Evolutionary conservation across 495 filamentous ascomycete species (phyloP).

Genomic region (Bathelium albidoporum): DNA sequence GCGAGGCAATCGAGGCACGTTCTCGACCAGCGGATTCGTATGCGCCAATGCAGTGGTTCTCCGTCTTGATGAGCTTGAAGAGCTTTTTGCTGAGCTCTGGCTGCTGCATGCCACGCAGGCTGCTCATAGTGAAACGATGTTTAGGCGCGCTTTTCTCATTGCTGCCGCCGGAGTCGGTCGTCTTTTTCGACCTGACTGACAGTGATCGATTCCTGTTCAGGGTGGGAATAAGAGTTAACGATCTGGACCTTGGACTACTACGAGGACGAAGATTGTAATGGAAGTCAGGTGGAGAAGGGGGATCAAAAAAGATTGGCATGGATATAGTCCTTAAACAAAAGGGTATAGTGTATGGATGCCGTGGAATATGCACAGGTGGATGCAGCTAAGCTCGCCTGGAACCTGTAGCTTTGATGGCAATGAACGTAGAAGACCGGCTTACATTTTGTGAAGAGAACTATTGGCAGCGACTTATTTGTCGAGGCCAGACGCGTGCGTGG

Average conservation of each 20-base stretch:
- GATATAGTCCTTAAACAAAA: neutral
- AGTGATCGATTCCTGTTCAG: slow-evolving; percentile 32
- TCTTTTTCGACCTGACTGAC: slow-evolving; percentile 35
- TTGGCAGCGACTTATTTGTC: neutral
- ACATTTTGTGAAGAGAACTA: slow-evolving; percentile 22
- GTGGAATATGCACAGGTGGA: too few relatives aligned
- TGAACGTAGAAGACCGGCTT: slow-evolving; percentile 27
- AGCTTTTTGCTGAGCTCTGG: slow-evolving; percentile 77
- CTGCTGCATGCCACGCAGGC: slow-evolving; percentile 69
- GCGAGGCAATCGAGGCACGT: slow-evolving; percentile 68
- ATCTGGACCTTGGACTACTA: slow-evolving; percentile 15
- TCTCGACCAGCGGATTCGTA: slow-evolving; percentile 76
- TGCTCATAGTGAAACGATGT: slow-evolving; percentile 66
- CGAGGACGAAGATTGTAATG: slow-evolving; percentile 16
- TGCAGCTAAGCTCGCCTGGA: neutral
- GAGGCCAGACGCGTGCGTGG: neutral
- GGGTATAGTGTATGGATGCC: neutral
- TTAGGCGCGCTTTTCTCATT: slow-evolving; percentile 31
- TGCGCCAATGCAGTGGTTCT: slow-evolving; percentile 72
- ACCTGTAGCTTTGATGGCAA: neutral
- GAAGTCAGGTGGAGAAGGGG: slow-evolving; percentile 18
- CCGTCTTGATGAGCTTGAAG: slow-evolving; percentile 81
- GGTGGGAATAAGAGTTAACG: slow-evolving; percentile 21
- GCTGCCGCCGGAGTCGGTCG: slow-evolving; percentile 12
- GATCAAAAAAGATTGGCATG: slow-evolving; percentile 22